These are phyloP conservation scores for Picea abies DNA, from an alignment of 83 land plant genomes.

Conservation along the genomic window DNA sequence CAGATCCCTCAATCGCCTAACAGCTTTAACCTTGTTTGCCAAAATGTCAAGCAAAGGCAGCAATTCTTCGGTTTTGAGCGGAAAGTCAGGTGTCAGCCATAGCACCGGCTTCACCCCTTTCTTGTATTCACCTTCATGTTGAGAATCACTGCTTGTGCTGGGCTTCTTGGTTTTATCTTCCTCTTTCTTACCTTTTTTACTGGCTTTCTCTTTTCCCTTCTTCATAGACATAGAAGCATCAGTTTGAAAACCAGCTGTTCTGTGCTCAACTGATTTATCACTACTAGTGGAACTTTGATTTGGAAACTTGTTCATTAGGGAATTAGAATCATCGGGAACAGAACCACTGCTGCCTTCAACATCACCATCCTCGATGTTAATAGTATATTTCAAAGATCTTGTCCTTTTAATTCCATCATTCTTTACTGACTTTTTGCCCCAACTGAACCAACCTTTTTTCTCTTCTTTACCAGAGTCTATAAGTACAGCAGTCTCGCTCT, in stretches of 20 bases:
- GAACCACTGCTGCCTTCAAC: constrained; percentile 18
- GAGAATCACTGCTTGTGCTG: constrained; percentile 24
- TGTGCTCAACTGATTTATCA: constrained; percentile 26
- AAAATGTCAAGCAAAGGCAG: constrained; percentile 49
- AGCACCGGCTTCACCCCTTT: constrained; percentile 42
- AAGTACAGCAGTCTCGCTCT: neutral
- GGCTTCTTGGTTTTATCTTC: constrained; percentile 59
- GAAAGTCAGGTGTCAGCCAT: constrained; percentile 40
- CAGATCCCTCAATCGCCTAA: constrained; percentile 41
- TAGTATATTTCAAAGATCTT: constrained; percentile 16
- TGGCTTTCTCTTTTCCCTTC: constrained; percentile 26
- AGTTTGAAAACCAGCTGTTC: constrained; percentile 21
- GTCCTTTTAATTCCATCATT: constrained; percentile 52
- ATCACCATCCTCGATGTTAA: constrained; percentile 25
- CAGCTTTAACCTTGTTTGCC: constrained; percentile 52
- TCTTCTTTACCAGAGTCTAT: constrained; percentile 24
- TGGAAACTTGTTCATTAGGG: constrained; percentile 37
- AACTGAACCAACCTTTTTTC: constrained; percentile 40
- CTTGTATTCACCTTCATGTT: constrained; percentile 43
- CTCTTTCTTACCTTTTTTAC: constrained; percentile 18
- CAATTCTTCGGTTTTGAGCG: constrained; percentile 38
- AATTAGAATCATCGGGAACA: constrained; percentile 45
- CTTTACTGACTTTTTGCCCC: constrained; percentile 15
- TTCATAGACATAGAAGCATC: constrained; percentile 30
- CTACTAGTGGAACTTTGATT: constrained; percentile 33